These are phyloP conservation scores for Solanum dulcamara DNA, from an alignment of 257 asterid species.

Conservation along the genomic window DNA sequence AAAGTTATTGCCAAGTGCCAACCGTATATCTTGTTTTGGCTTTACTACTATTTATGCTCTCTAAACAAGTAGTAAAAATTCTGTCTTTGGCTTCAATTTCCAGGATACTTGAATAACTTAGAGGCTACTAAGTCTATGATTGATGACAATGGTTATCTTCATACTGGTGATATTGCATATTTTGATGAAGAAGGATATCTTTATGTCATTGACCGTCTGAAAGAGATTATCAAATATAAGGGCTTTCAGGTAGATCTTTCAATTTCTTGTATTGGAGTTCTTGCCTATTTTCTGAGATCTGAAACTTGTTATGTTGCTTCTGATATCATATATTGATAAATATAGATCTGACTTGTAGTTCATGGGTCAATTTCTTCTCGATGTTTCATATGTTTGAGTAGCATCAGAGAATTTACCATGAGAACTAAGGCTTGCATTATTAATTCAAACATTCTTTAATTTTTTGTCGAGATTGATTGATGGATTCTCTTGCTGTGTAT, in stretches of 20 bases:
- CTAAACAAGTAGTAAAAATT: not conserved
- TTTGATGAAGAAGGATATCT: constrained; percentile 73
- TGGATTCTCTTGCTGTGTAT: not conserved
- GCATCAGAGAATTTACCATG: not conserved
- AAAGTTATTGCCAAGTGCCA: not conserved
- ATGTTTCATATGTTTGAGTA: not conserved
- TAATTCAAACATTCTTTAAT: not conserved
- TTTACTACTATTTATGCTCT: not conserved
- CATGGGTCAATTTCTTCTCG: not conserved
- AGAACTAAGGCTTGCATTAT: not conserved
- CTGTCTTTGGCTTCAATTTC: not conserved
- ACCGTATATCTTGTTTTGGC: not conserved
- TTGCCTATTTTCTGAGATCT: not conserved
- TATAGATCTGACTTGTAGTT: not conserved
- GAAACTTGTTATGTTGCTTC: not conserved
- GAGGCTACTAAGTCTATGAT: constrained; percentile 45
- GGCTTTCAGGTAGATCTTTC: constrained; percentile 61
- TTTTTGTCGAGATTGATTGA: not conserved
- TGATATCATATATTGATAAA: not conserved
- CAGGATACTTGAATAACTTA: constrained; percentile 59
- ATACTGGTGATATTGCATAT: constrained; percentile 69
- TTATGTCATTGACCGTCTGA: constrained; percentile 63
- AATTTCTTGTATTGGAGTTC: not conserved
- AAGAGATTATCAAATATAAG: constrained; percentile 77
- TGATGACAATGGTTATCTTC: constrained; percentile 77